Conservation (phyloP, 768 basidiomycete genomes). For the Russula sp. region DNA sequence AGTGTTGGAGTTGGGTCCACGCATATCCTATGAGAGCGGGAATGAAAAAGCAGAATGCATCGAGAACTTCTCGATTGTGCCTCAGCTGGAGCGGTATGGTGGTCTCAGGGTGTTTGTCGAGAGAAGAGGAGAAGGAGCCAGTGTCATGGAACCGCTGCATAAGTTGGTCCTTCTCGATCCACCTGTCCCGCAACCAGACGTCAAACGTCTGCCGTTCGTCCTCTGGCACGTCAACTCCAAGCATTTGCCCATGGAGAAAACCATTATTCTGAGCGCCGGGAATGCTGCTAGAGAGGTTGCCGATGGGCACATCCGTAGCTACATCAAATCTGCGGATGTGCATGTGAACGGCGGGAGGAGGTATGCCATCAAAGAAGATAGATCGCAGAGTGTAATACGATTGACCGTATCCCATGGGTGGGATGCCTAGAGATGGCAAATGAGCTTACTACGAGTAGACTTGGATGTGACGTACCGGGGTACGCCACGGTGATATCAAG, state of each 20-base stretch:
- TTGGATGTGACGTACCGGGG: constrained; percentile 51
- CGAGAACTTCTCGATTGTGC: constrained; percentile 45
- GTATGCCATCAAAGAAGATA: constrained; percentile 70
- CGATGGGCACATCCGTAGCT: constrained; percentile 58
- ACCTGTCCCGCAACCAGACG: constrained; percentile 71
- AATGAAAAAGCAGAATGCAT: constrained; percentile 66
- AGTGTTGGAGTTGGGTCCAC: constrained; percentile 29
- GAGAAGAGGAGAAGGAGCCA: constrained; percentile 36
- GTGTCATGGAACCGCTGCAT: constrained; percentile 59
- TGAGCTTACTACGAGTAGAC: constrained; percentile 3
- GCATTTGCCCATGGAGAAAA: constrained; percentile 29
- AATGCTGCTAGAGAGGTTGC: constrained; percentile 40
- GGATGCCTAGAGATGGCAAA: constrained; percentile 47
- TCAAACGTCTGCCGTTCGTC: constrained; percentile 52
- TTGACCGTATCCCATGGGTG: constrained; percentile 75
- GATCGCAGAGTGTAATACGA: constrained; percentile 85
- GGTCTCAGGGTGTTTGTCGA: constrained; percentile 27
- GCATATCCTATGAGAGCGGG: constrained; percentile 47
- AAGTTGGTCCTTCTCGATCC: constrained; percentile 78
- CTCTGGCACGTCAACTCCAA: constrained; percentile 27
- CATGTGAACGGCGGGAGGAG: constrained; percentile 82
- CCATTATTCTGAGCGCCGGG: constrained; percentile 28
- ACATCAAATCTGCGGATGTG: constrained; percentile 80
- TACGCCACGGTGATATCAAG: constrained; percentile 92
- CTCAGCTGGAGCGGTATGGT: constrained; percentile 57